These are phyloP conservation scores for Cenchrus purpureus DNA, from an alignment of 176 grass and related monocot species.

Conservation along the genomic window DNA sequence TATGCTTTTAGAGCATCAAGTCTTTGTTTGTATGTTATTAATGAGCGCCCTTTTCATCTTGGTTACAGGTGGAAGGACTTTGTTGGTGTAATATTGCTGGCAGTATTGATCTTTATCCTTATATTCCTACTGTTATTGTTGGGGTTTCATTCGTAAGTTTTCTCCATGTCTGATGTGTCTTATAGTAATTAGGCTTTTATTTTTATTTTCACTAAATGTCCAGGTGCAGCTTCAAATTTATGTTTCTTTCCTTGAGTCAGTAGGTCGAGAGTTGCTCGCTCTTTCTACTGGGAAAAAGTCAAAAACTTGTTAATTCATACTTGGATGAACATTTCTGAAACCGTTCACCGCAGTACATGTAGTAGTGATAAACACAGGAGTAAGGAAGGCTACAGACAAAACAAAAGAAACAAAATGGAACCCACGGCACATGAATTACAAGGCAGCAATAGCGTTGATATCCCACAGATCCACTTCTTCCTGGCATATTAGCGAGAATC, in stretches of 20 bases:
- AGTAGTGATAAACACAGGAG: not conserved
- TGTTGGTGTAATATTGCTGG: constrained; percentile 72
- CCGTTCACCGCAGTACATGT: not conserved
- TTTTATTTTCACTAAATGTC: not conserved
- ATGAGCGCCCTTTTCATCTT: constrained; percentile 23
- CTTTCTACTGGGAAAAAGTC: constrained; percentile 8
- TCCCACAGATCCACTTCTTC: not conserved
- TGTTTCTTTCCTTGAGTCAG: constrained; percentile 20
- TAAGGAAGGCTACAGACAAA: not conserved
- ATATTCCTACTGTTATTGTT: constrained; percentile 73
- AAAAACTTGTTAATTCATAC: not conserved
- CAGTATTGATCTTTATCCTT: constrained; percentile 78
- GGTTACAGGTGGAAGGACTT: constrained; percentile 90
- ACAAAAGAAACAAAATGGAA: not conserved
- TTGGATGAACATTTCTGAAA: constrained; percentile 6
- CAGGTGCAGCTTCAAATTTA: constrained; percentile 16
- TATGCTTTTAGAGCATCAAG: constrained; percentile 5
- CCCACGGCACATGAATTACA: not conserved
- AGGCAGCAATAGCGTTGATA: not conserved
- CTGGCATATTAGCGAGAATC: not conserved
- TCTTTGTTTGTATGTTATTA: not conserved
- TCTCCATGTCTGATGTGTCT: constrained; percentile 15
- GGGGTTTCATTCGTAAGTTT: constrained; percentile 82
- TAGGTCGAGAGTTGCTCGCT: constrained; percentile 2
- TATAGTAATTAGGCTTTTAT: not conserved